Evolutionary conservation across 441 rosid genomes (phyloP), one percentile per base, ranked within the genome.

Genomic region (Manihot esculenta): DNA sequence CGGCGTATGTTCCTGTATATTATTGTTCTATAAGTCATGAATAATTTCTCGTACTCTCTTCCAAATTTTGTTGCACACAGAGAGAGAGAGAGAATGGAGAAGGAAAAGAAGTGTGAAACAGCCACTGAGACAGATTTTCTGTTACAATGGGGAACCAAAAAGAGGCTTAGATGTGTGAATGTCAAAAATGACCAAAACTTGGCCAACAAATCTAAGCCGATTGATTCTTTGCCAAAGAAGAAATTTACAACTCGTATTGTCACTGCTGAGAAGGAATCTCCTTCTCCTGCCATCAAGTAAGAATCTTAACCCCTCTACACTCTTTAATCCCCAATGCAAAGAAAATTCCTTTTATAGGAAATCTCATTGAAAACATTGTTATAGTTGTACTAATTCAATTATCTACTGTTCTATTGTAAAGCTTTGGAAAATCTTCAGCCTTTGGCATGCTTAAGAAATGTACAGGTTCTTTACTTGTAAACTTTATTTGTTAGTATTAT

Each of bases 71-170:
- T 47, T 38, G 38, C 48, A 66, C 41, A 48, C n/a, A n/a, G n/a
- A n/a, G 60, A 65, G 26, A 38, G 42, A 38, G 42, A 51, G 54
- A 35, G 33, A 45, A 90, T 89, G 97, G 93, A 88, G 69, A 83
- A 76, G 76, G 94, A 89, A 66, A 85, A 75, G 69, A 88, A 81
- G 74, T 83, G 70, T 66, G 66, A 82, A 70, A 83, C 80, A 78
- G 83, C 71, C 63, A 69, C 80, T 72, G 92, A 90, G 74, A 85
- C 86, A 57, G 96, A 93, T 81, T 91, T 93, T 81, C 80, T 85
- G 78, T 71, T 93, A 72, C 91, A 93, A 76, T 91, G 98, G 98
- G 98, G 98, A 42, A 89, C 81, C 64, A 87, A 88, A 55, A 93
- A 93, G 81, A 87, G 89, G 81, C 93, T 81, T 75, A 82, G 98